These are phyloP conservation scores for Hymenoscyphus infarciens DNA, from an alignment of 2,329 filamentous ascomycete genomes.

Conservation along the genomic window DNA sequence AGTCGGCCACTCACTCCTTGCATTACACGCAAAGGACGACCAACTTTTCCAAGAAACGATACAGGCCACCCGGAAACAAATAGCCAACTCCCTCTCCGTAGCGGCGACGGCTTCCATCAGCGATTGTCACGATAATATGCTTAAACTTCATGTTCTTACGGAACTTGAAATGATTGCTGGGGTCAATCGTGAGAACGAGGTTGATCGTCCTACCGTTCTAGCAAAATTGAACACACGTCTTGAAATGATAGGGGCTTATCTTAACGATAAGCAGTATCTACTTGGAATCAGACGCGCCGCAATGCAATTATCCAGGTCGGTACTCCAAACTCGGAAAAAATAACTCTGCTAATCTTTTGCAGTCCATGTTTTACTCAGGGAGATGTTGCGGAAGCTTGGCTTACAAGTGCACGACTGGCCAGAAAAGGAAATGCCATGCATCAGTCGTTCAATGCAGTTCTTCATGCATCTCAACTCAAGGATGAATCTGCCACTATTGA, in stretches of 20 bases:
- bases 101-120: conserved; percentile 78
- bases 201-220: conserved; percentile 41
- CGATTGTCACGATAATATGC: conserved; percentile 77
- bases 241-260: conserved; percentile 84
- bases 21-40: conserved; percentile 50
- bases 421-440: conserved; percentile 79
- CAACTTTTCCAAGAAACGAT: conserved; percentile 56
- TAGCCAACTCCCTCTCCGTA: conserved; percentile 70
- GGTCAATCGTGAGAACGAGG: conserved; percentile 38
- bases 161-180: conserved; percentile 77
- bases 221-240: conserved; percentile 69
- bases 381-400: conserved; percentile 80
- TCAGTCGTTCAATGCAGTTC: conserved; percentile 89
- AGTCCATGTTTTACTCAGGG: conserved; percentile 57
- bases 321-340: not conserved
- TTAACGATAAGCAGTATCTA: conserved; percentile 90
- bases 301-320: conserved; percentile 73
- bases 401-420: conserved; percentile 79
- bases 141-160: conserved; percentile 81
- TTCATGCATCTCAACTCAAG: conserved; percentile 80
- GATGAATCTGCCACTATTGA: conserved; percentile 90
- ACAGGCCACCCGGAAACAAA: conserved; percentile 61
- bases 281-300: conserved; percentile 80
- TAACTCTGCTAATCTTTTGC: conserved; percentile 31
- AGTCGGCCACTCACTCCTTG: conserved; percentile 65